Base-by-base conservation (phyloP, 208 protist genomes). In the Angomonas desouzai region DNA sequence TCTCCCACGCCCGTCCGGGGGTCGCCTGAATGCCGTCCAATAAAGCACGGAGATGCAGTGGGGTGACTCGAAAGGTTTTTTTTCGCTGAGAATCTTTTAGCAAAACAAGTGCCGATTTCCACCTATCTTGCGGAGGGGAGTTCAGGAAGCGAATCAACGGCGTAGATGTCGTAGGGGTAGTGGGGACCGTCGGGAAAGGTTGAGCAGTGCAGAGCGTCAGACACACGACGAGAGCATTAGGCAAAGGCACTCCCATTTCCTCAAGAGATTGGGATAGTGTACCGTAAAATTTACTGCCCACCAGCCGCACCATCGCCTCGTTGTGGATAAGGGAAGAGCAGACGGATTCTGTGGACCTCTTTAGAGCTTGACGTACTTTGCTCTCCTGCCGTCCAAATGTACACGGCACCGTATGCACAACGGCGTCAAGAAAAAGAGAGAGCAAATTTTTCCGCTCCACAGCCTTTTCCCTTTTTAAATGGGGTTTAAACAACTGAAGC, bases 181-280 rank as follows among this genome's bases (percentile, higher is more conserved):
- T 18, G 36, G 36, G 36, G 13, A n/a, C n/a, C n/a, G n/a, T n/a
- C n/a, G 36, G 36, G 11, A 27, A 25, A 2, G 36, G 16, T 38
- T 49, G 58, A 30, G 22, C 9, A n/a, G 91, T 57, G 63, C 74
- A 86, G 2, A 93, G 65, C 45, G 90, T 79, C 6, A 91, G 58
- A 48, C 83, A 93, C 61, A 86, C 83, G n/a, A 76, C 63, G 10
- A 93, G 62, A 23, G 83, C 81, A 55, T 83, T 91, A 0, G 87
- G 80, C 9, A 72, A 34, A 0, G 45, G 16, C 25, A 75, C 56
- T 30, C 58, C 53, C 20, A 82, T 60, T 32, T 61, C 63, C 6
- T 55, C 47, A 22, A 93, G 55, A 0, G 62, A 23, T 38, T 61
- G 20, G 1, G 77, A 71, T 22, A 89, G 13, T 0, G 49, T 30